These are phyloP conservation scores for Penicillium sp. DNA, from an alignment of 2,329 filamentous ascomycete genomes.

Conservation along the genomic window DNA sequence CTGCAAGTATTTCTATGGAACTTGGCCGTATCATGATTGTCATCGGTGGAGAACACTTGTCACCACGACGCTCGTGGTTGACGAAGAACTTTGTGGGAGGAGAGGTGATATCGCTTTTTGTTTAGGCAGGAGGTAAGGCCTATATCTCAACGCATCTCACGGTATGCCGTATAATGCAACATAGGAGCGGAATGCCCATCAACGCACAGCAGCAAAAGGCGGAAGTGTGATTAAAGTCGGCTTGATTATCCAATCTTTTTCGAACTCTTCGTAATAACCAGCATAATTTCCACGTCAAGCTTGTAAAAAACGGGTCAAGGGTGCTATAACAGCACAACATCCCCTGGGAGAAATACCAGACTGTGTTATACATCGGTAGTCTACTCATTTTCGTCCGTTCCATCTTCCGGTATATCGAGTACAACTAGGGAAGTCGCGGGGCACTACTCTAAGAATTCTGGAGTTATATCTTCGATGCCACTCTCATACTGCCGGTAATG, in stretches of 20 bases:
- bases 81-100: conserved; percentile 34
- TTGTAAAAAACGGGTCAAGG: not conserved
- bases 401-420: conserved; percentile 1
- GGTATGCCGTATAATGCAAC: not conserved
- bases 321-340: not conserved
- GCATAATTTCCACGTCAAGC: not conserved
- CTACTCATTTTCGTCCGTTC: not conserved
- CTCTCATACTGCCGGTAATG: not conserved
- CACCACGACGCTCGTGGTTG: conserved; percentile 22
- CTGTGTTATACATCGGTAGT: not conserved
- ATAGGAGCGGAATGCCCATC: not conserved
- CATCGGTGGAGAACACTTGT: conserved; percentile 19
- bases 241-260: not conserved
- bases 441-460: not conserved
- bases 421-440: not conserved
- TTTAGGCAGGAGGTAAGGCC: conserved; percentile 31
- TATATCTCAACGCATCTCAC: not conserved
- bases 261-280: not conserved
- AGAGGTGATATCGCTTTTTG: conserved; percentile 30
- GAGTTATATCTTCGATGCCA: not conserved
- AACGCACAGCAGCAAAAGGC: not conserved
- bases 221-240: not conserved
- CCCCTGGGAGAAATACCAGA: not conserved
- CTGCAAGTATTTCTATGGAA: conserved; percentile 33
- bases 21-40: conserved; percentile 27